These are phyloP conservation scores for Sugiyamaella paludigena DNA, from an alignment of 1,139 yeast genomes.

Conservation along the genomic window DNA sequence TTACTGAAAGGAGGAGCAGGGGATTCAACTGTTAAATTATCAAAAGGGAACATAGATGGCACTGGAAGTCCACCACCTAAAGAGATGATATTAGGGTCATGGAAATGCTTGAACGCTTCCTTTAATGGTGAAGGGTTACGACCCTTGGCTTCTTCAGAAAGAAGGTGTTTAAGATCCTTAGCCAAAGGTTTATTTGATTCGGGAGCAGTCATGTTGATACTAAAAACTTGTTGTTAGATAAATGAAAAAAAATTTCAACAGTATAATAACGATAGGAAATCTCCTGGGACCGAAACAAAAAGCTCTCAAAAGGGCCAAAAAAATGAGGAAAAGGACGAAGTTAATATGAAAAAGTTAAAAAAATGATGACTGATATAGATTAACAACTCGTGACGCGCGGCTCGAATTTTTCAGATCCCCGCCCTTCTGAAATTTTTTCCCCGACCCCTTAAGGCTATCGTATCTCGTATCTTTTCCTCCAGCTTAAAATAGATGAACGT, in stretches of 20 bases:
- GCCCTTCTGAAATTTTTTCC: too few relatives aligned
- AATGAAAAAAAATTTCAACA: neutral
- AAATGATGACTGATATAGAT: too few relatives aligned
- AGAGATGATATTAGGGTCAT: slow-evolving; percentile 74
- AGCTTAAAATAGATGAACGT: too few relatives aligned
- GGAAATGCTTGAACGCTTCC: slow-evolving; percentile 73
- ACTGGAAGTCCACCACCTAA: slow-evolving; percentile 96
- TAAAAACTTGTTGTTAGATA: neutral
- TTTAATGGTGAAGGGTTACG: slow-evolving; percentile 82
- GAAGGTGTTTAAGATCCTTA: slow-evolving; percentile 70
- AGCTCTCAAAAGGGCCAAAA: too few relatives aligned
- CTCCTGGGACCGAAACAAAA: too few relatives aligned
- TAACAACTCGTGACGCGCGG: too few relatives aligned
- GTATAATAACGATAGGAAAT: neutral
- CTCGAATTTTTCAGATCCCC: too few relatives aligned
- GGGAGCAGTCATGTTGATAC: slow-evolving; percentile 6
- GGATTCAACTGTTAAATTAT: slow-evolving; percentile 61
- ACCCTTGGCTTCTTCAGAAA: slow-evolving; percentile 73
- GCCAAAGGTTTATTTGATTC: slow-evolving; percentile 37
- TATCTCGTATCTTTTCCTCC: too few relatives aligned
- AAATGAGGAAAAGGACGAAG: too few relatives aligned
- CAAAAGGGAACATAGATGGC: slow-evolving; percentile 89
- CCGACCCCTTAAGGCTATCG: too few relatives aligned
- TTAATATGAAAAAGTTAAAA: too few relatives aligned
- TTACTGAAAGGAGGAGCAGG: slow-evolving; percentile 73